Conservation (phyloP, 2,329 filamentous ascomycete genomes). For the Aspergillus sp. region DNA sequence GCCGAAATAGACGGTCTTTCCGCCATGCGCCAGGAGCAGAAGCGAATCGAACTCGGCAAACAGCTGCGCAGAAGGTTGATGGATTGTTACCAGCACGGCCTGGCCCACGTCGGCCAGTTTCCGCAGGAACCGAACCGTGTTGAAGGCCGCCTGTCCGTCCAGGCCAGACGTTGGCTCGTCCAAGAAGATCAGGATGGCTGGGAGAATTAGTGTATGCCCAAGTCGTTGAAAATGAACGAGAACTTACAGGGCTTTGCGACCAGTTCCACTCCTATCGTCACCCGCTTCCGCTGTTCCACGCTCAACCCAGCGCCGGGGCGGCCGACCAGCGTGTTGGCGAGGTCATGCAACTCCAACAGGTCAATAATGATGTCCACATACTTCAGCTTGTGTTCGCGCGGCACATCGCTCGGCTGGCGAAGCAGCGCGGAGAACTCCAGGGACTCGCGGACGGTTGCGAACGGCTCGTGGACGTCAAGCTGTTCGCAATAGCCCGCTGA, state of each 20-base stretch:
- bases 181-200: slow-evolving; percentile 57
- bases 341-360: slow-evolving; percentile 52
- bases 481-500: slow-evolving; percentile 62
- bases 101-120: slow-evolving; percentile 57
- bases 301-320: slow-evolving; percentile 37
- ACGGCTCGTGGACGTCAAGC: slow-evolving; percentile 58
- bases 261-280: slow-evolving; percentile 64
- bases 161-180: slow-evolving; percentile 63
- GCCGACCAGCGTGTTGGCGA: slow-evolving; percentile 55
- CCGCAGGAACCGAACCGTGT: slow-evolving; percentile 56
- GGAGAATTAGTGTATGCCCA: too few relatives aligned
- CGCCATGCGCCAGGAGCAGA: slow-evolving; percentile 55
- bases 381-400: slow-evolving; percentile 51
- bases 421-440: slow-evolving; percentile 57
- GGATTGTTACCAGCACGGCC: slow-evolving; percentile 61
- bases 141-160: slow-evolving; percentile 57
- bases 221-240: too few relatives aligned
- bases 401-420: slow-evolving; percentile 44
- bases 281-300: slow-evolving; percentile 58
- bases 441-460: slow-evolving; percentile 56
- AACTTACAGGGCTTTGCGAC: slow-evolving; percentile 60
- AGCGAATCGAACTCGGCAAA: slow-evolving; percentile 64
- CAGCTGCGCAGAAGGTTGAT: slow-evolving; percentile 57
- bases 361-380: slow-evolving; percentile 58
- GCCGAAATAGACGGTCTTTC: slow-evolving; percentile 65